Base-by-base conservation (phyloP, 257 asterid species). In the Penstemon davidsonii region DNA sequence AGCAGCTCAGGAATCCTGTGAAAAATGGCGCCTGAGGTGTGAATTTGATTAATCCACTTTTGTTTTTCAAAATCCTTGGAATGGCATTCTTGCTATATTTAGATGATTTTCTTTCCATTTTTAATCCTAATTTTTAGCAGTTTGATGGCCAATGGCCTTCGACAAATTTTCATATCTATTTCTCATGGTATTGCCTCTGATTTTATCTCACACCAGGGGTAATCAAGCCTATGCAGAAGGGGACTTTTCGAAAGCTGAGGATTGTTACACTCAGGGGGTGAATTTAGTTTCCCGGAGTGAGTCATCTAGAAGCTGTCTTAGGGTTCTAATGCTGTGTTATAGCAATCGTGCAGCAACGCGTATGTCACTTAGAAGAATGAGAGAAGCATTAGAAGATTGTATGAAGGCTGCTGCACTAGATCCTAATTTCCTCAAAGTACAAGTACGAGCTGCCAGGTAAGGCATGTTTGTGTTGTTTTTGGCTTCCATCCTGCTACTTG, bases 271-370 rank as follows among this genome's bases (percentile, higher is more conserved):
- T 64, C 84, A 80, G 53, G 99, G 99, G 74, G 75, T 91, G 76
- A 84, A 82, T 76, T 83, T 87, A 75, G 77, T 91, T 61, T 74
- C 96, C 57, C 80, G 80, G 77, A 72, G 47, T 19, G 97, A 88
- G 81, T 53, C 87, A 61, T 94, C 96, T 67, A 80, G 81, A 77
- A 85, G 89, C 82, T 81, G 91, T 78, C 88, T 80, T 18, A 86
- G 87, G 80, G 96, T 92, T 79, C 75, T 88, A 45, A 82, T 86
- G 97, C 74, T 94, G 80, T 94, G 97, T 81, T 87, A 83, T 76
- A 94, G 99, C 82, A 94, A 94, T 78, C 97, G 96, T 55, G 99
- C 99, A 37, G 99, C 99, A 38, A 82, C 97, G 13, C 91, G 89
- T 12, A 88, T 94, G 89, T 84, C 96, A 70, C 97, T 91, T 74